Percentiles rank a stretch among this genome's conserved stretches.
phyloP scores from a whole-genome alignment of 2,329 filamentous ascomycete species.

The Curvularia eragrostidis region DNA sequence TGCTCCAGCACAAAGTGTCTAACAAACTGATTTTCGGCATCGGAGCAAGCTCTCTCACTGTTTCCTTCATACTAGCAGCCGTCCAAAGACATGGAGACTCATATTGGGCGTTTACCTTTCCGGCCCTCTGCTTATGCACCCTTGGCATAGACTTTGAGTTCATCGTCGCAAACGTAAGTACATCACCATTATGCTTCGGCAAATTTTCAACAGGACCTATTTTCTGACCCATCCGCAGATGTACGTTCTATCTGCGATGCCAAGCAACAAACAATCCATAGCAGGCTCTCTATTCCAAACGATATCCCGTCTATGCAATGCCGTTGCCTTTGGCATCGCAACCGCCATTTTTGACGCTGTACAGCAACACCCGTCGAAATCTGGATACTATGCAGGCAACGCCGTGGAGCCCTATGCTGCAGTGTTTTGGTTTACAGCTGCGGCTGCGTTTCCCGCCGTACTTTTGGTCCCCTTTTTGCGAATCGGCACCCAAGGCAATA shows the following conservation, averaged over 20 bases:
- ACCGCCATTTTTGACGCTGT: constrained; percentile 65
- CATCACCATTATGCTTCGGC: neutral
- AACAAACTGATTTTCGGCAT: constrained; percentile 68
- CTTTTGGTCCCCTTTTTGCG: constrained; percentile 60
- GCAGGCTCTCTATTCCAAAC: constrained; percentile 74
- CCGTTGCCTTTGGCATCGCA: constrained; percentile 66
- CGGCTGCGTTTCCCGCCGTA: constrained; percentile 54
- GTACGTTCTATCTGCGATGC: constrained; percentile 72
- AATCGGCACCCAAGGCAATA: constrained; percentile 61
- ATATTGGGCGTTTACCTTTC: constrained; percentile 73
- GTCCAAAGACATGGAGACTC: constrained; percentile 62
- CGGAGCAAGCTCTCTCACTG: constrained; percentile 55
- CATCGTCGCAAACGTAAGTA: constrained; percentile 69
- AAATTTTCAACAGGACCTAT: neutral
- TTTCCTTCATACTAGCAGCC: constrained; percentile 61
- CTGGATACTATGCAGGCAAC: constrained; percentile 54
- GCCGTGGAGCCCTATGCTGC: constrained; percentile 59
- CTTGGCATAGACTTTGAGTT: constrained; percentile 73
- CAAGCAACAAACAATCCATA: constrained; percentile 67
- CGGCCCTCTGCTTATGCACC: constrained; percentile 65
- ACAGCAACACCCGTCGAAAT: constrained; percentile 37
- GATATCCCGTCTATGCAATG: constrained; percentile 65
- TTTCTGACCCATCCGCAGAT: constrained; percentile 54
- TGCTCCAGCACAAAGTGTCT: constrained; percentile 67
- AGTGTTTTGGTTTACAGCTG: constrained; percentile 60